Evolutionary conservation across 2,329 filamentous ascomycete species (phyloP), one percentile per base, ranked within the genome.

Genomic region (Geosmithia putterillii): DNA sequence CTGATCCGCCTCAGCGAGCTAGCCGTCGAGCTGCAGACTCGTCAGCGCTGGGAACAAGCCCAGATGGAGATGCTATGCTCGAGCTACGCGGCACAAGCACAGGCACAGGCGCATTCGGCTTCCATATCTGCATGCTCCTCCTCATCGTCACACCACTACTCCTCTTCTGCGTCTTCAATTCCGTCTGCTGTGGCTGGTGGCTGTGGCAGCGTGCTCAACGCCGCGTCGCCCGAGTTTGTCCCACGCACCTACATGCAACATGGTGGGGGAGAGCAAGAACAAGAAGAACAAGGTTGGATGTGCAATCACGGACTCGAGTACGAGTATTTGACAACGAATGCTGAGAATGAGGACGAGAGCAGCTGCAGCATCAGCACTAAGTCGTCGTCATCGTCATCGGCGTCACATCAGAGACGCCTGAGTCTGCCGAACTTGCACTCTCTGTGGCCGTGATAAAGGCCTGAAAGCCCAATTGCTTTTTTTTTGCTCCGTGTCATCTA

Each of bases 1-100:
- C 53, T 70, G 35, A 45, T 58, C 15, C 59, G 71, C 3, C 57
- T 78, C n/a, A 57, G 64, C 12, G 71, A 76, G 45, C 49, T 78
- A 14, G 60, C 65, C 28, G 54, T 69, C 15, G 71, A 77, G 53
- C 63, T 71, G 14, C 64, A 67, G 48, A 66, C 62, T 35, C 61
- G 63, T 3, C 63, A 68, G 42, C 55, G 63, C 2, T 64, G 61
- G 61, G 50, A 51, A 23, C 56, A 60, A 34, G 53, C 62, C 2
- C 54, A 56, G 37, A 50, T 32, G 38, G 22, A 37, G 22, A 32
- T 45, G 39, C 21, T 20, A 28, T 39, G 42, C 44, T 43, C 42
- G 43, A n/a, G n/a, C n/a, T n/a, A n/a, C n/a, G n/a, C n/a, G n/a
- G n/a, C n/a, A n/a, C n/a, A n/a, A n/a, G n/a, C n/a, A n/a, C n/a